Conservation (phyloP, 768 basidiomycete genomes). For the Mrakia hoshinonis region DNA sequence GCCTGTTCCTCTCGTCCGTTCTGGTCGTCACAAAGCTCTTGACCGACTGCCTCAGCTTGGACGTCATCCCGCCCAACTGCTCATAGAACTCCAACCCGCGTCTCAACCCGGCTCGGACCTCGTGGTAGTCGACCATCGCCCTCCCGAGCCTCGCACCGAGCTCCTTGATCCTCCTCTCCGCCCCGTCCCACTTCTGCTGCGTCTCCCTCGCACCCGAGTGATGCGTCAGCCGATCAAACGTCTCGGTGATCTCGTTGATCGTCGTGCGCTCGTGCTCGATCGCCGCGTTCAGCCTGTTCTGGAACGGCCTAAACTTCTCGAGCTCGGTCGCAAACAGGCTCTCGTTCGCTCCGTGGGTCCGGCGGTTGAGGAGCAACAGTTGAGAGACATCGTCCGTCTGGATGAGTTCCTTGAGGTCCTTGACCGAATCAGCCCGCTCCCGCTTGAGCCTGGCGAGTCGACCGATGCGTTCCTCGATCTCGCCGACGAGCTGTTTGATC, state of each 20-base stretch:
- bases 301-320: slow-evolving; percentile 90
- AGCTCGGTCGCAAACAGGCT: slow-evolving; percentile 90
- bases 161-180: slow-evolving; percentile 70
- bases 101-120: slow-evolving; percentile 73
- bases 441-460: slow-evolving; percentile 70
- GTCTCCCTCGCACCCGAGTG: slow-evolving; percentile 66
- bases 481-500: slow-evolving; percentile 57
- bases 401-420: slow-evolving; percentile 93
- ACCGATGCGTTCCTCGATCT: slow-evolving; percentile 70
- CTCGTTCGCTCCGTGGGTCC: slow-evolving; percentile 63
- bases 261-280: slow-evolving; percentile 65
- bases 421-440: slow-evolving; percentile 76
- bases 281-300: slow-evolving; percentile 68
- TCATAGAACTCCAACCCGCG: slow-evolving; percentile 85
- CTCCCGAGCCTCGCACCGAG: slow-evolving; percentile 59
- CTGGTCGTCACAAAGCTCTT: slow-evolving; percentile 58
- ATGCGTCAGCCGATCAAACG: slow-evolving; percentile 67
- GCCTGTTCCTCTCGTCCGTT: slow-evolving; percentile 58
- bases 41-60: slow-evolving; percentile 53
- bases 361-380: slow-evolving; percentile 74
- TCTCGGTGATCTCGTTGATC: slow-evolving; percentile 62
- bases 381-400: slow-evolving; percentile 96
- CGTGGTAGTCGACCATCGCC: slow-evolving; percentile 76
- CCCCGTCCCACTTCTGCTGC: slow-evolving; percentile 70
- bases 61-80: slow-evolving; percentile 60